Evolutionary conservation across 2,329 filamentous ascomycete genomes (phyloP), one percentile per base, ranked within the genome.

Genomic region (Ophiostoma sp.): DNA sequence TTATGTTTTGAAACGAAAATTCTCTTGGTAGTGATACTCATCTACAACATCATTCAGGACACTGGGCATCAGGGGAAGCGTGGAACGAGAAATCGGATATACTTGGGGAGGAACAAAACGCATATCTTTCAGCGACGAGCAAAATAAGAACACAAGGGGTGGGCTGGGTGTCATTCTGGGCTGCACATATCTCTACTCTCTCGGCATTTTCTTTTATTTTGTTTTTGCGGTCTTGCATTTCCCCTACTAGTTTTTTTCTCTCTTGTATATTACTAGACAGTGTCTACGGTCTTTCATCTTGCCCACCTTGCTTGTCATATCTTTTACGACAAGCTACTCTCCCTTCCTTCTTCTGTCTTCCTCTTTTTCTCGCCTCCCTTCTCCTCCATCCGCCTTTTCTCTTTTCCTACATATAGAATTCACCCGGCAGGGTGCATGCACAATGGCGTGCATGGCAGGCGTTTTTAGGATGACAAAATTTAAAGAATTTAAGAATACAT

Each of bases 121-220:
- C 50, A 73, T 66, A 28, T 31, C 25, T 72, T 69, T 69, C 66
- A 69, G 66, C 66, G 45, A 52, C 66, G 45, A 52, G 66, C 66
- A 68, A 68, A 36, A 50, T n/a, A n/a, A 8, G 33, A 33, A n/a
- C 9, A 33, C 12, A 48, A 42, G 42, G 28, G 45, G 45, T 33
- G 45, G 66, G 45, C 17, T 25, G 50, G 68, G 33, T 66, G 42
- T 48, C 5, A 33, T 52, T 31, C 31, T 45, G 31, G 36, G 8
- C 64, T 39, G 28, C 69, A 68, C 42, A 69, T 50, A 66, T 76
- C 75, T 76, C 74, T 73, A 75, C 75, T 75, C 75, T 55, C 59
- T 45, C 52, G 61, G 73, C 31, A 50, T 64, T 59, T 48, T 48
- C 19, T 61, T 55, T 31, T 69, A 31, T 42, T 48, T 63, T 22